A percentile compares a stretch with the other conserved stretches of the same genome.
phyloP scores from a whole-genome alignment of 306 rosid genomes.

The Glycine soja region DNA sequence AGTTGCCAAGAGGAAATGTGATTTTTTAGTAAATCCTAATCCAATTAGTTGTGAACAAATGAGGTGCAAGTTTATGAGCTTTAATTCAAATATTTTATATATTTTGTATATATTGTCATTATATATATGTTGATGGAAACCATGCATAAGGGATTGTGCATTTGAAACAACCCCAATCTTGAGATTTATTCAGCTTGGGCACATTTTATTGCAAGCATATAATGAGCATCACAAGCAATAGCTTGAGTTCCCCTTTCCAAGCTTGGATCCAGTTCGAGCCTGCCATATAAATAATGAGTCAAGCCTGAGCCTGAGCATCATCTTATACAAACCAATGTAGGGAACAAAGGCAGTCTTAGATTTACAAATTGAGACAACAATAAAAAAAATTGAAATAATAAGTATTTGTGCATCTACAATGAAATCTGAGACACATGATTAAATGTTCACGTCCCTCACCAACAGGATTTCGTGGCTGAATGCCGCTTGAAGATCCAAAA shows the following conservation, averaged over 20 bases:
- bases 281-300: constrained; percentile 41
- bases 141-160: constrained; percentile 19
- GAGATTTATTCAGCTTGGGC: constrained; percentile 40
- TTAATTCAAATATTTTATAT: constrained; percentile 14
- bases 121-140: constrained; percentile 1
- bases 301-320: constrained; percentile 42
- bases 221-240: constrained; percentile 43
- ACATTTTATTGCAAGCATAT: constrained; percentile 44
- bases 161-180: constrained; percentile 33
- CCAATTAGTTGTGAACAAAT: constrained; percentile 25
- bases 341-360: constrained; percentile 31
- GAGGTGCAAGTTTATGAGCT: constrained; percentile 8
- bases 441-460: constrained; percentile 56
- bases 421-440: constrained; percentile 53
- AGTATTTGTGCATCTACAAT: constrained; percentile 40
- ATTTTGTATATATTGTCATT: not conserved
- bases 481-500: constrained; percentile 64
- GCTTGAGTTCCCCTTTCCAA: constrained; percentile 42
- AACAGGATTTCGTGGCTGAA: constrained; percentile 60
- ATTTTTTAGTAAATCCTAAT: constrained; percentile 22
- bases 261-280: constrained; percentile 38
- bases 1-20: constrained; percentile 26
- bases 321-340: constrained; percentile 39
- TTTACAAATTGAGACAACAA: constrained; percentile 41
- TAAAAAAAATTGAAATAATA: constrained; percentile 30